Conservation (phyloP, 164 flowering plant species). For the Vitis riparia region DNA sequence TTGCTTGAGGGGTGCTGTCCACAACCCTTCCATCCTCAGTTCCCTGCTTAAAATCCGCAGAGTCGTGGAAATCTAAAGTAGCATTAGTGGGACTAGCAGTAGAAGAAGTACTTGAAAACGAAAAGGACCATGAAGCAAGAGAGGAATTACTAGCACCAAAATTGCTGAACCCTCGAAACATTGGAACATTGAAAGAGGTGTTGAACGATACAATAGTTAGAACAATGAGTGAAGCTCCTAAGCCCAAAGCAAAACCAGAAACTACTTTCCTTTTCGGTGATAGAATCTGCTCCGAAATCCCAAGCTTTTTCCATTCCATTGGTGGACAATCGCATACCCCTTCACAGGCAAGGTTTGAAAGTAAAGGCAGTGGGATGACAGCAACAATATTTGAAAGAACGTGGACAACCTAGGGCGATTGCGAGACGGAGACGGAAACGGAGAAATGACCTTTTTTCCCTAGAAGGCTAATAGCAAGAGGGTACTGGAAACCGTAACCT, state of each 20-base stretch:
- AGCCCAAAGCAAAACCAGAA: conserved; percentile 44
- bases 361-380: neutral
- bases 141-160: conserved; percentile 11
- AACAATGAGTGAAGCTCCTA: conserved; percentile 36
- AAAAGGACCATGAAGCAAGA: conserved; percentile 29
- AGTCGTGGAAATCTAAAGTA: neutral
- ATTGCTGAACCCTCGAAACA: conserved; percentile 29
- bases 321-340: conserved; percentile 8
- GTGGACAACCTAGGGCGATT: too few relatives aligned
- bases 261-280: conserved; percentile 41
- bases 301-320: conserved; percentile 37
- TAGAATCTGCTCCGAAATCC: conserved; percentile 35
- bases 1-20: conserved; percentile 13
- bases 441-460: too few relatives aligned
- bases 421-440: too few relatives aligned
- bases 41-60: neutral
- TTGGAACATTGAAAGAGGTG: conserved; percentile 29
- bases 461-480: too few relatives aligned
- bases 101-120: conserved; percentile 19
- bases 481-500: too few relatives aligned
- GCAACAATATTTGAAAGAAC: too few relatives aligned
- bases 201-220: conserved; percentile 27
- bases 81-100: conserved; percentile 2
- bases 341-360: neutral
- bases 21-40: neutral